Evolutionary conservation across 225 moss, liverwort and hornwort species (phyloP), one percentile per base, ranked within the genome.

Genomic region (Sphagnum tenellum): DNA sequence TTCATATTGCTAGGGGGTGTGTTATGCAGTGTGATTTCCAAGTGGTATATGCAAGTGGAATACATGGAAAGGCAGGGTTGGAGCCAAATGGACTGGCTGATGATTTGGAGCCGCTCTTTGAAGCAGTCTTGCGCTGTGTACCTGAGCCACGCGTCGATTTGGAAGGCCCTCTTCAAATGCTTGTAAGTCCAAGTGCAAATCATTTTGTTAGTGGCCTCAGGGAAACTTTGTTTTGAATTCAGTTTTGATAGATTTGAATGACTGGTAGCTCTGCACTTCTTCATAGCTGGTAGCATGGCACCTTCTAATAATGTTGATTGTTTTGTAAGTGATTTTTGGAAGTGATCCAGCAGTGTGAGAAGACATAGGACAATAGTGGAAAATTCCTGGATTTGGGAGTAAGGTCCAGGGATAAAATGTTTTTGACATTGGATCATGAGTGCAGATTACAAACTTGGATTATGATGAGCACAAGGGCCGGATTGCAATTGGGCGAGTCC

Each of bases 401-500:
- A 29, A 29, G 29, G 29, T 29, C 29, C 29, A 29, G 29, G 29
- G 0, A 0, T 29, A 29, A 29, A 29, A 29, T 29, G 29, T 29
- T 29, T 29, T 29, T 29, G 29, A 29, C 29, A 29, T 29, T 59
- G 60, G 46, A 57, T 10, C 63, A 49, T 64, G 60, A 47, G 8
- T 10, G 45, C 75, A 94, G 89, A 88, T 95, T 9, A 96, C 95
- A 3, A 95, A 95, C 70, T 68, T 95, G 76, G 92, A 95, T 72
- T 95, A 95, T 49, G 95, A 95, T 69, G 95, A 95, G 68, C 95
- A 95, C 75, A 95, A 95, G 70, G 95, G 95, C 45, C 89, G 95
- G 12, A 89, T 95, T 72, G 89, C 92, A 8, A 92, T 95, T 65
- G 95, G 95, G 67, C 79, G 95, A 54, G 95, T 95, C 46, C 95